Evolutionary conservation across 768 basidiomycete genomes (phyloP), one percentile per base, ranked within the genome.

Genomic region (Trametes maxima): DNA sequence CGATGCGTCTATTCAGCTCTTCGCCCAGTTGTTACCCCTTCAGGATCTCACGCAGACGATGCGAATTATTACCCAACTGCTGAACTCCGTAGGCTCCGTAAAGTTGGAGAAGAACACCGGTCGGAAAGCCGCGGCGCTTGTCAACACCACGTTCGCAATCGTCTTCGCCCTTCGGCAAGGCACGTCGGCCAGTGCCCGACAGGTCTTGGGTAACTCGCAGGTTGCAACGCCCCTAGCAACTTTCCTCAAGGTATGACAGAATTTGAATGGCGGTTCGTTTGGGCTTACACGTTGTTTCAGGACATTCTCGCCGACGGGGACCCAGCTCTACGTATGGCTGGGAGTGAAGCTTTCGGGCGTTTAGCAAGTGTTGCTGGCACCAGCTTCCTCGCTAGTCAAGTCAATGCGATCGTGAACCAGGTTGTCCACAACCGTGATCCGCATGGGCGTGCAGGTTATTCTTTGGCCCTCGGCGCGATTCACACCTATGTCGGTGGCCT

Each of bases 401-500:
- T 94, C 63, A 97, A 97, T 73, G 86, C 86, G 63, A 80, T 98
- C 4, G 94, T 98, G 10, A 91, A 97, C 67, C 90, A 94, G 68
- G 90, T 98, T 22, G 94, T 98, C 57, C 93, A 82, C 74, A 97
- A 98, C 72, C 89, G 96, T 17, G 91, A 96, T 72, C 96, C 97
- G 0, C 83, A 92, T 63, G 88, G 88, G 22, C 86, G 97, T 17
- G 95, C 96, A 16, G 97, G 97, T 0, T 98, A 95, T 70, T 94
- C 95, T 0, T 75, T 95, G 39, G 90, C 95, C 0, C 94, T 98
- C 68, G 94, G 94, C 13, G 85, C 94, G 13, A 92, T 98, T 39
- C 96, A 97, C 73, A 85, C 83, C 45, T 85, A 93, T 68, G 94
- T 98, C 50, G 97, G 97, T 8, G 92, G 94, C 42, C 81, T 98